phyloP scores from a whole-genome alignment of 2,329 filamentous ascomycete species.

The Fusarium ambrosium region DNA sequence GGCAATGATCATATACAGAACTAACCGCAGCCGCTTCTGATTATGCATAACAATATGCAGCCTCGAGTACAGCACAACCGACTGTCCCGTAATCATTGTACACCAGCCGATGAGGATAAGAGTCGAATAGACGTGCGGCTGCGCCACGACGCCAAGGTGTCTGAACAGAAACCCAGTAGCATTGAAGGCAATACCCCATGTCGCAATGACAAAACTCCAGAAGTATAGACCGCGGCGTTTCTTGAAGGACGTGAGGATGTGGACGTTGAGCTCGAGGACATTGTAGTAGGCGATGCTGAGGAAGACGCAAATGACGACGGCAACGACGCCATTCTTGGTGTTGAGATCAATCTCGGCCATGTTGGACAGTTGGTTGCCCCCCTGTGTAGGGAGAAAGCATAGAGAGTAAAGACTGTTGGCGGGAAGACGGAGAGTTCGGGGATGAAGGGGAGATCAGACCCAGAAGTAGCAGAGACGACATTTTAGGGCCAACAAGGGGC shows the following conservation, averaged over 20 bases:
- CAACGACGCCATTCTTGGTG: conserved; percentile 40
- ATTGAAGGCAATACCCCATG: conserved; percentile 51
- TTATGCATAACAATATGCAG: conserved; percentile 71
- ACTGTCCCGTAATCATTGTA: conserved; percentile 71
- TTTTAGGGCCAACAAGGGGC: neutral
- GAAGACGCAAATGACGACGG: conserved; percentile 40
- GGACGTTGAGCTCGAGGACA: conserved; percentile 51
- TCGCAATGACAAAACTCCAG: conserved; percentile 53
- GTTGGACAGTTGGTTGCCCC: neutral
- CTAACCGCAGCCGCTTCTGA: conserved; percentile 59
- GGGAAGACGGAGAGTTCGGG: neutral
- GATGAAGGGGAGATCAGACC: neutral
- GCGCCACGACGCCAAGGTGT: conserved; percentile 31
- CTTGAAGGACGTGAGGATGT: conserved; percentile 52
- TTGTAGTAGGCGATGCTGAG: conserved; percentile 50
- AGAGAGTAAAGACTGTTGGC: neutral
- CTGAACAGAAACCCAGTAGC: conserved; percentile 62
- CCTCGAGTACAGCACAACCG: conserved; percentile 72
- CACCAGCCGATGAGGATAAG: conserved; percentile 51
- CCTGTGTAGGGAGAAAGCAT: neutral
- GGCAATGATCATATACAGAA: conserved; percentile 69
- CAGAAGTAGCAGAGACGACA: neutral
- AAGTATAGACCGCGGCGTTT: conserved; percentile 52
- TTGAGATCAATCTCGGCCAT: neutral
- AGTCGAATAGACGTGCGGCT: conserved; percentile 38